Evolutionary conservation across 257 asterid genomes (phyloP).

Genomic region (Nicotiana sylvestris): DNA sequence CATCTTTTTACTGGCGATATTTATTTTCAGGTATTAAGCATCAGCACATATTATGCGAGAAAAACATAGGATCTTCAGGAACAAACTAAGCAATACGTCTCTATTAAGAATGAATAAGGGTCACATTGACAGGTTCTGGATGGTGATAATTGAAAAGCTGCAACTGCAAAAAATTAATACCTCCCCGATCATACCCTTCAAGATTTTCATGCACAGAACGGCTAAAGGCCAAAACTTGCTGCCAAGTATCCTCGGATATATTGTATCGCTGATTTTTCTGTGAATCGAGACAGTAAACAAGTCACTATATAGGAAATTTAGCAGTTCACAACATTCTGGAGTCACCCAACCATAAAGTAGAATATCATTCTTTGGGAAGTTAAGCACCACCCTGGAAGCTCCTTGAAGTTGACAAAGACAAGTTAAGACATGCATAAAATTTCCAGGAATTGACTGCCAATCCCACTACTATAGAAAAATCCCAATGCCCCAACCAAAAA

Average conservation of each 20-base stretch:
- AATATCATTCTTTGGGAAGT: neutral
- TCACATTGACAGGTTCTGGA: neutral
- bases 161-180: conserved; percentile 33
- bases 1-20: neutral
- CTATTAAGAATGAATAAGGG: neutral
- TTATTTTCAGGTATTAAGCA: neutral
- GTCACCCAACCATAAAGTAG: neutral
- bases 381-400: neutral
- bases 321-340: neutral
- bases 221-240: conserved; percentile 89
- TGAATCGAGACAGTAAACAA: neutral
- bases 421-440: neutral
- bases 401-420: neutral
- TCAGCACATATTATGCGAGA: neutral
- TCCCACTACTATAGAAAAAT: neutral
- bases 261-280: conserved; percentile 85
- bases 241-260: conserved; percentile 96
- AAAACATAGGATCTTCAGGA: neutral
- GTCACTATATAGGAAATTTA: conserved; percentile 5
- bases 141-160: neutral
- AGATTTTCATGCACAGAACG: conserved; percentile 90
- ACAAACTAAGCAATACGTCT: neutral
- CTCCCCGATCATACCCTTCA: conserved; percentile 95
- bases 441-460: neutral
- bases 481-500: neutral